Evolutionary conservation across 192 early-diverging fungal genomes (phyloP).

Genomic region (Obelidium mucronatum): DNA sequence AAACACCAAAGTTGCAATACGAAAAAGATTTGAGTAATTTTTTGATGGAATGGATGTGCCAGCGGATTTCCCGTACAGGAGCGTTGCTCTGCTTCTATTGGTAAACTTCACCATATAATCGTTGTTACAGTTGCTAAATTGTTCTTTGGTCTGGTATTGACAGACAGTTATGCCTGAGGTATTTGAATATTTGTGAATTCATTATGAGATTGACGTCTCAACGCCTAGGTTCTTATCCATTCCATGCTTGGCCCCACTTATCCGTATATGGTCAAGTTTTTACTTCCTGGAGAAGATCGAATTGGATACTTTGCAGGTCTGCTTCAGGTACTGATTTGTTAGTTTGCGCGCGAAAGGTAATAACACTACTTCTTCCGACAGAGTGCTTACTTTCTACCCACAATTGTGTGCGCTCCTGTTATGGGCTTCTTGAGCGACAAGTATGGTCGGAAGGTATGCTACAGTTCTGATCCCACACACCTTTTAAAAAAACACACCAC

Average conservation of each 20-base stretch:
- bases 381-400: conserved; percentile 49
- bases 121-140: neutral
- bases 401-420: conserved; percentile 45
- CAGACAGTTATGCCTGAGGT: conserved; percentile 28
- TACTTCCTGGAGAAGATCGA: conserved; percentile 36
- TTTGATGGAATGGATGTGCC: neutral
- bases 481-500: no score
- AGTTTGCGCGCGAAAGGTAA: neutral
- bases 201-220: no score
- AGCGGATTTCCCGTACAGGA: conserved; percentile 1
- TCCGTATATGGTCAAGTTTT: conserved; percentile 49
- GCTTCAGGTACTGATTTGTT: conserved; percentile 29
- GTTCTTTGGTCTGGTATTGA: neutral
- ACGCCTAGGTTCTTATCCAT: conserved; percentile 40
- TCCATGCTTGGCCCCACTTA: conserved; percentile 50
- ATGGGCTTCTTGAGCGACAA: conserved; percentile 49
- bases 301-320: conserved; percentile 49
- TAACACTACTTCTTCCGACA: neutral
- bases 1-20: no score
- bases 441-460: conserved; percentile 41
- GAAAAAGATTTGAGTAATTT: no score
- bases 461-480: no score
- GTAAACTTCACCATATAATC: neutral
- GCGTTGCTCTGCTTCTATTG: neutral
- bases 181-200: neutral